Percentiles rank a stretch among this genome's conserved stretches.
These are phyloP conservation scores for Lachancea nothofagi DNA, from an alignment of 805 yeast species.

Conservation along the genomic window DNA sequence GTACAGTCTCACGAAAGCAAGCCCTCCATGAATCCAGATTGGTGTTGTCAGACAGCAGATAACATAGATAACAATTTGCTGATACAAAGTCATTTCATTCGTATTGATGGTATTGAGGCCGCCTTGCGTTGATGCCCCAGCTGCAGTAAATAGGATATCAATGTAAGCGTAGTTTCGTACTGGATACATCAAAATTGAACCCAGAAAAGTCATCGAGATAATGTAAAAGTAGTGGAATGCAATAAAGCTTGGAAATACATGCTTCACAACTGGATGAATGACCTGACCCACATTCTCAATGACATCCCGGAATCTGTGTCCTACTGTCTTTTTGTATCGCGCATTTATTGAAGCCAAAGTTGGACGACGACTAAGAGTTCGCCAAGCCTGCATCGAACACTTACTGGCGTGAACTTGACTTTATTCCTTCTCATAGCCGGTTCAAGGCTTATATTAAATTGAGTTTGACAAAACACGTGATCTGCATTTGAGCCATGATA, in stretches of 20 bases:
- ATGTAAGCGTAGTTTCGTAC: constrained; percentile 59
- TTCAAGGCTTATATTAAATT: no score
- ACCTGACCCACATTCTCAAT: constrained; percentile 30
- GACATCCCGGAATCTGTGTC: constrained; percentile 37
- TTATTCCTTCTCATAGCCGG: no score
- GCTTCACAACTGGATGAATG: constrained; percentile 35
- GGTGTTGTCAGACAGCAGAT: constrained; percentile 72
- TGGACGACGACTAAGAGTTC: constrained; percentile 25
- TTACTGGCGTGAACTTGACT: background rate
- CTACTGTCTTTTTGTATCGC: constrained; percentile 34
- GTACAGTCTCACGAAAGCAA: constrained; percentile 72
- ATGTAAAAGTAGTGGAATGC: constrained; percentile 75
- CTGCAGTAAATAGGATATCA: constrained; percentile 71
- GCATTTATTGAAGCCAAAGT: constrained; percentile 20
- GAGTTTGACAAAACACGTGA: no score
- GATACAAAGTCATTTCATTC: constrained; percentile 62
- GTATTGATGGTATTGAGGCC: constrained; percentile 79
- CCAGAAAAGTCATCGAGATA: constrained; percentile 49
- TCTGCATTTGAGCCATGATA: no score
- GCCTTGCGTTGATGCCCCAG: constrained; percentile 83
- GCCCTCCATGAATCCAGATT: constrained; percentile 73
- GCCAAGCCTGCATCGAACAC: constrained; percentile 8
- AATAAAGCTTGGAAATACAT: constrained; percentile 39
- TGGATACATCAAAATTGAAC: constrained; percentile 76
- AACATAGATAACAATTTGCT: constrained; percentile 69